phyloP scores from a whole-genome alignment of 2,329 filamentous ascomycete genomes.

The Cryphonectria carpinicola region DNA sequence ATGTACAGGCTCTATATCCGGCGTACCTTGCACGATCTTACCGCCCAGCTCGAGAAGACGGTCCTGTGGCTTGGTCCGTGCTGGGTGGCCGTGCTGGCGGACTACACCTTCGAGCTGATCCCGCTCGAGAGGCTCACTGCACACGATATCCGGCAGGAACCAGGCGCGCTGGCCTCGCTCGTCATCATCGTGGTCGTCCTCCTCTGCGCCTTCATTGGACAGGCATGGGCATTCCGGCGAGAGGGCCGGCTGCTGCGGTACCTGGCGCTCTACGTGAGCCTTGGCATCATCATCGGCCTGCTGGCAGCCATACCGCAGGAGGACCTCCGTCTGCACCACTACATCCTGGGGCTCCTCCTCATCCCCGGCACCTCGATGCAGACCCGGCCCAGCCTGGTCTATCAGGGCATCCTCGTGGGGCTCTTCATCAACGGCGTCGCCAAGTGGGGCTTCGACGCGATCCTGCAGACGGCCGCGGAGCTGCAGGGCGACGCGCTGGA shows the following conservation, averaged over 20 bases:
- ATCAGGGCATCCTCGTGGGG: slow-evolving; percentile 73
- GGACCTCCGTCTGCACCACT: slow-evolving; percentile 74
- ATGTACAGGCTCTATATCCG: slow-evolving; percentile 67
- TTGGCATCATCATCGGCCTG: slow-evolving; percentile 57
- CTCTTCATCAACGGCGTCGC: slow-evolving; percentile 80
- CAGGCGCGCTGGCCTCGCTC: slow-evolving; percentile 69
- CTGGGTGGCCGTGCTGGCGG: slow-evolving; percentile 74
- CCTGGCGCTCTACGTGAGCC: slow-evolving; percentile 63
- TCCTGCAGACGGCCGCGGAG: slow-evolving; percentile 69
- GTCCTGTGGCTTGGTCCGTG: slow-evolving; percentile 71
- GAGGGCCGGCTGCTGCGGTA: slow-evolving; percentile 70
- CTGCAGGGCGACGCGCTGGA: slow-evolving; percentile 54
- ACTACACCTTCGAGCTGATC: slow-evolving; percentile 76
- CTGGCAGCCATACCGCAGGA: slow-evolving; percentile 60
- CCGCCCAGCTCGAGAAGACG: slow-evolving; percentile 70
- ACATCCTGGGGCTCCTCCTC: slow-evolving; percentile 71
- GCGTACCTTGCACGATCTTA: slow-evolving; percentile 59
- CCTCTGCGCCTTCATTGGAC: slow-evolving; percentile 65
- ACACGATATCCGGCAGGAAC: slow-evolving; percentile 70
- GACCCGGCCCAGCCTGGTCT: slow-evolving; percentile 68
- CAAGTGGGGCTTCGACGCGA: slow-evolving; percentile 74
- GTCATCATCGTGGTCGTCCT: slow-evolving; percentile 66
- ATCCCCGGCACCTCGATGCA: slow-evolving; percentile 74
- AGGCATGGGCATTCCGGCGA: slow-evolving; percentile 69
- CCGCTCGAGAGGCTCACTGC: slow-evolving; percentile 72